These are phyloP conservation scores for Stevia rebaudiana DNA, from an alignment of 140 eudicot genomes.

Conservation along the genomic window DNA sequence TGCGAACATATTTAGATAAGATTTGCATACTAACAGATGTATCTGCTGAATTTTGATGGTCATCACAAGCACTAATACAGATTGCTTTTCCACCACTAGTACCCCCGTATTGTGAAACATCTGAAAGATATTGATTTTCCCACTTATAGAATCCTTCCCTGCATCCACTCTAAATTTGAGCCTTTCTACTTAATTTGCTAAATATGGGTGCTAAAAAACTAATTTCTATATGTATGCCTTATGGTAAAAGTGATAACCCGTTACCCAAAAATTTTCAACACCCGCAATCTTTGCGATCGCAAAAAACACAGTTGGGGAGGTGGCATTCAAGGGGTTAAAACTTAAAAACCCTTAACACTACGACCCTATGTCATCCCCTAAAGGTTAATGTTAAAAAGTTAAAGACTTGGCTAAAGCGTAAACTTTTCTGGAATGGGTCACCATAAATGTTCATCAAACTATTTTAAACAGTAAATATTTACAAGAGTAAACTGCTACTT, in stretches of 20 bases:
- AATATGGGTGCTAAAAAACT: too few species aligned
- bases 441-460: neutral
- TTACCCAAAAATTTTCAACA: too few species aligned
- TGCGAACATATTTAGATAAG: neutral
- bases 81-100: conserved; percentile 66
- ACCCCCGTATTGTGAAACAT: conserved; percentile 41
- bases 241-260: neutral
- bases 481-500: too few species aligned
- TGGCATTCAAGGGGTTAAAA: neutral
- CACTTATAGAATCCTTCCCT: conserved; percentile 42
- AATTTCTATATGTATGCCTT: too few species aligned
- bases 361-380: neutral
- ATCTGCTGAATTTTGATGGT: conserved; percentile 56
- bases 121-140: conserved; percentile 45
- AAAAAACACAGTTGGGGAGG: neutral
- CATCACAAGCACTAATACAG: conserved; percentile 73
- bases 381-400: neutral
- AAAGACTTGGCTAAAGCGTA: neutral
- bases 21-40: conserved; percentile 44
- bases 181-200: neutral
- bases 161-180: conserved; percentile 3
- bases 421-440: neutral
- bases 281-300: neutral
- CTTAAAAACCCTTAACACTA: neutral
- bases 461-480: neutral